Percentiles rank a stretch among this genome's conserved stretches.
Evolutionary conservation across 352 stramenopile genomes (phyloP).

Genomic region (Globisporangium acanthophoron): DNA sequence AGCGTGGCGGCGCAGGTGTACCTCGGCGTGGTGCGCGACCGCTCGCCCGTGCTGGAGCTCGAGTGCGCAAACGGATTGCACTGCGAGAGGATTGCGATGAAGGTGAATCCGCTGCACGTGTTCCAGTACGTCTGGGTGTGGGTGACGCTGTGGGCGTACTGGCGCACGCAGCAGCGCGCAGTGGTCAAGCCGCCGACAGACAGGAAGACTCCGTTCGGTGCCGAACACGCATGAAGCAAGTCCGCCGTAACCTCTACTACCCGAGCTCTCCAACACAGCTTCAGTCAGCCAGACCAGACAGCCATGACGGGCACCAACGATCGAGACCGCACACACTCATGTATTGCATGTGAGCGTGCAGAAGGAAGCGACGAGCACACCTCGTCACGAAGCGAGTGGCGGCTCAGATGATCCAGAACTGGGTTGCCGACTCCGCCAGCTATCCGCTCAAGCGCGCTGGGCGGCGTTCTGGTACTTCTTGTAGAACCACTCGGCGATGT

Average conservation of each 20-base stretch:
- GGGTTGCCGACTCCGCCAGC: background rate
- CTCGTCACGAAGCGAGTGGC: background rate
- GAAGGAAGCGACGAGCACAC: background rate
- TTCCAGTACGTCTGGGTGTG: conserved; percentile 23
- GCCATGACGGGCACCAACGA: background rate
- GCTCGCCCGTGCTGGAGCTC: conserved; percentile 25
- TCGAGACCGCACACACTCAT: background rate
- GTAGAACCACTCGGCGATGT: conserved; percentile 82
- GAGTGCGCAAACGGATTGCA: conserved; percentile 50
- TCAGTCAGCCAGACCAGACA: too few relatives aligned
- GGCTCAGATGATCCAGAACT: background rate
- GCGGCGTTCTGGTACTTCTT: conserved; percentile 78
- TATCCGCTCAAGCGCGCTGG: conserved; percentile 27
- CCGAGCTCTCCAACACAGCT: too few relatives aligned
- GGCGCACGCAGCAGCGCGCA: conserved; percentile 10
- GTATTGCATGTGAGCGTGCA: background rate
- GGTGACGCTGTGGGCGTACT: conserved; percentile 13
- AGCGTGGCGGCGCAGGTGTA: conserved; percentile 38
- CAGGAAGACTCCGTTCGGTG: conserved; percentile 5
- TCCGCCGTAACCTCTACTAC: too few relatives aligned
- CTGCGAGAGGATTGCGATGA: conserved; percentile 33
- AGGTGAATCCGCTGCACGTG: conserved; percentile 30
- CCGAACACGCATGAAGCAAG: background rate
- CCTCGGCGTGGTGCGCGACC: conserved; percentile 25
- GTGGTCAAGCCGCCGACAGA: background rate